Percentiles rank a stretch among this genome's conserved stretches.
These are phyloP conservation scores for Arachis monticola DNA, from an alignment of 331 rosid genomes.

Conservation along the genomic window DNA sequence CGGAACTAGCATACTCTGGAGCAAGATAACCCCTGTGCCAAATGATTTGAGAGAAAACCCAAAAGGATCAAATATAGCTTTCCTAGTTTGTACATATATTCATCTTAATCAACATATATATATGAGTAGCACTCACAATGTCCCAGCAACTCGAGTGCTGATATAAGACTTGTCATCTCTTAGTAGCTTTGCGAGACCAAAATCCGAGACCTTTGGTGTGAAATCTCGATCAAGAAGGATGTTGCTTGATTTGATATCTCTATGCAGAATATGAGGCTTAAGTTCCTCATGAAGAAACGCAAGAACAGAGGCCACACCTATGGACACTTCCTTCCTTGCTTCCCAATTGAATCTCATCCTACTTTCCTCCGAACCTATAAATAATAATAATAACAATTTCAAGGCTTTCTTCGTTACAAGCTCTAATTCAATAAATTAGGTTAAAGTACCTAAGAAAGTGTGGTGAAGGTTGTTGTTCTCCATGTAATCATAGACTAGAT, in stretches of 20 bases:
- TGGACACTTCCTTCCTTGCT: slow-evolving; percentile 50
- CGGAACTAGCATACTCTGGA: slow-evolving; percentile 81
- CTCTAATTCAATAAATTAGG: background rate
- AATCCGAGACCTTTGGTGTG: slow-evolving; percentile 73
- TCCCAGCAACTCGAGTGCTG: slow-evolving; percentile 83
- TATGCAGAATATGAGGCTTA: slow-evolving; percentile 68
- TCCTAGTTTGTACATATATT: too few relatives aligned
- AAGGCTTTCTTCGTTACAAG: too few relatives aligned
- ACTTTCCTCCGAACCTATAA: slow-evolving; percentile 54
- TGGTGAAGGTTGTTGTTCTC: slow-evolving; percentile 69
- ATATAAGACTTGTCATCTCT: slow-evolving; percentile 61
- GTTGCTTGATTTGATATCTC: slow-evolving; percentile 81
- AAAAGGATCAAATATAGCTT: too few relatives aligned
- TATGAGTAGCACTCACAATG: slow-evolving; percentile 59
- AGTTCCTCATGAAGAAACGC: slow-evolving; percentile 73
- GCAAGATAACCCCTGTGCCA: slow-evolving; percentile 74
- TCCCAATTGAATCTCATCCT: slow-evolving; percentile 70
- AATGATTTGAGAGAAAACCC: too few relatives aligned
- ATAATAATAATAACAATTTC: slow-evolving; percentile 18
- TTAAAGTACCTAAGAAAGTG: slow-evolving; percentile 56
- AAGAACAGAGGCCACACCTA: slow-evolving; percentile 79
- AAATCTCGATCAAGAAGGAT: slow-evolving; percentile 76
- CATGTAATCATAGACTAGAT: slow-evolving; percentile 80
- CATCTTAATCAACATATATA: too few relatives aligned
- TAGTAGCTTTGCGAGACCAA: slow-evolving; percentile 69